Percentiles rank a stretch among this genome's conserved stretches.
phyloP scores from a whole-genome alignment of 768 basidiomycete genomes.

The Boletus vinaceobasis region DNA sequence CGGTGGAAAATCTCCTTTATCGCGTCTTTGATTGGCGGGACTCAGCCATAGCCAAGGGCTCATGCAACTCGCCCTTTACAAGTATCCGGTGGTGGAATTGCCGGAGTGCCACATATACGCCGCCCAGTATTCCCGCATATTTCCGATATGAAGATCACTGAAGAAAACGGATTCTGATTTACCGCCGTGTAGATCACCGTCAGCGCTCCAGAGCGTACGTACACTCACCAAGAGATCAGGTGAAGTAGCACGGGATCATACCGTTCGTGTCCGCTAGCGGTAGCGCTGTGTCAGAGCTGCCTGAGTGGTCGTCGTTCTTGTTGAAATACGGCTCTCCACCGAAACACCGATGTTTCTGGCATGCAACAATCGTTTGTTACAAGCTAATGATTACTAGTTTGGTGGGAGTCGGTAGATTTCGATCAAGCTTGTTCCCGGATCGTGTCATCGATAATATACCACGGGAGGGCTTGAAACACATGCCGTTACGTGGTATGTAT shows the following conservation, averaged over 20 bases:
- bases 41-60: no score
- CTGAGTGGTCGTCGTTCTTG: not conserved
- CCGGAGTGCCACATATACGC: slow-evolving; percentile 19
- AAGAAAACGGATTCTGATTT: slow-evolving; percentile 7
- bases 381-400: no score
- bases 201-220: not conserved
- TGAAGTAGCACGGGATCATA: not conserved
- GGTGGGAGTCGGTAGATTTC: no score
- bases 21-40: not conserved
- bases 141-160: slow-evolving; percentile 4
- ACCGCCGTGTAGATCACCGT: slow-evolving; percentile 11
- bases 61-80: not conserved
- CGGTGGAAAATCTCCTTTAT: not conserved
- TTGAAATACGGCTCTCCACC: no score
- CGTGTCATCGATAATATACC: not conserved
- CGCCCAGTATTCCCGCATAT: slow-evolving; percentile 1
- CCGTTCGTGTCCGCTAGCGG: not conserved
- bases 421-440: no score
- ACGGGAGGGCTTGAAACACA: slow-evolving; percentile 6
- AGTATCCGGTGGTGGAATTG: slow-evolving; percentile 7
- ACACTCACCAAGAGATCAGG: not conserved
- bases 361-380: not conserved
- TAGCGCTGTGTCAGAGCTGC: no score
- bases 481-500: no score
- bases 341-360: not conserved